Conservation (phyloP, 78 protist species). For the Creolimax fragrantissima region DNA sequence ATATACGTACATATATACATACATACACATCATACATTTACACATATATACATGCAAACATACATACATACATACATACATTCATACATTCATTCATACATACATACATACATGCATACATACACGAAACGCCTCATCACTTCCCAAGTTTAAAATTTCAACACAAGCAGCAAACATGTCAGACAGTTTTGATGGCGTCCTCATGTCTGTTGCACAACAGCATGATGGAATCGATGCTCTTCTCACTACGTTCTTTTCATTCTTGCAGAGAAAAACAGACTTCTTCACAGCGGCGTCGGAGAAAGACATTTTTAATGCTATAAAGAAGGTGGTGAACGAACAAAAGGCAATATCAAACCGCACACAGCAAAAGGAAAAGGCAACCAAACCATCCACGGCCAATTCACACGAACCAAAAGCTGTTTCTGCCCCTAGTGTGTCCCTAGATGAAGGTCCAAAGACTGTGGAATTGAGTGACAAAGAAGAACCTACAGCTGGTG, state of each 20-base stretch:
- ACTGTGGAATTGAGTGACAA: neutral
- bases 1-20: neutral
- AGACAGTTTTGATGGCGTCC: conserved; percentile 45
- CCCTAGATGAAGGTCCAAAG: neutral
- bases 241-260: conserved; percentile 44
- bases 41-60: neutral
- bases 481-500: neutral
- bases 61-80: neutral
- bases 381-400: neutral
- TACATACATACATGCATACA: neutral
- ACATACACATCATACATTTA: neutral
- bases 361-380: neutral
- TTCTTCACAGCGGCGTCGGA: conserved; percentile 34
- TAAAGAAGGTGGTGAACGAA: neutral
- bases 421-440: neutral
- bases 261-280: conserved; percentile 58
- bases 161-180: too few species aligned
- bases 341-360: neutral
- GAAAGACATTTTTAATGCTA: neutral
- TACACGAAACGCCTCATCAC: neutral
- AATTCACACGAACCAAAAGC: neutral
- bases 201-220: conserved; percentile 50
- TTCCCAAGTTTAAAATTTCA: too few species aligned
- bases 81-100: neutral
- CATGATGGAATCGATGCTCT: conserved; percentile 35